Base-by-base conservation (phyloP, 2,329 filamentous ascomycete species). In the Xylaria sp. region DNA sequence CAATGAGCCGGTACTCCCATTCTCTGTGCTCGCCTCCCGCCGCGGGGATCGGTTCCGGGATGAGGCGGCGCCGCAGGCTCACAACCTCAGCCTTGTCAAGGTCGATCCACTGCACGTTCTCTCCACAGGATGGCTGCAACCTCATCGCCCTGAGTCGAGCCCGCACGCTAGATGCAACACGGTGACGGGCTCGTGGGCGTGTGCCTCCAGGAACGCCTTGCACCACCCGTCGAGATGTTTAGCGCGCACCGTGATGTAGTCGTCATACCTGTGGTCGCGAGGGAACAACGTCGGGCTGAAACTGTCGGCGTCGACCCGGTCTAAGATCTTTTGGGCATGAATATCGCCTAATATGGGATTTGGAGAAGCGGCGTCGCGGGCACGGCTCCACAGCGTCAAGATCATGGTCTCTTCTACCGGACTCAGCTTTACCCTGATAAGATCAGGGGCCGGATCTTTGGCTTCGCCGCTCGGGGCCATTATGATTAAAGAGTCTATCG, bases 101-200 rank as follows among this genome's bases (percentile, higher is more conserved):
- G 35, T 72, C 70, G 45, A 70, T 67, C 70, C 70, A 72, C n/a
- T 52, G 59, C 11, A 67, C 60, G 15, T 50, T 52, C 5, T 38
- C 46, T 25, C 64, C 61, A 33, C 47, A 51, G 15, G n/a, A 19
- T 17, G 28, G 31, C 25, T n/a, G 61, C 2, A 72, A 53, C 2
- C 70, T 57, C 43, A 67, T 54, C 15, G 54, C 65, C 28, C 70
- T 61, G 64, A 62, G 46, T 72, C 69, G 17, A 72, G 58, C 4
- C 70, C 70, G 58, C 70, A 72, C 3, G 61, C 69, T 2, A 72
- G 66, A 33, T 72, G 69, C 2, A 72, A 60, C 9, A 72, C 69
- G 9, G 69, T 60, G 21, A 69, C 60, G 19, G 69, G 65, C 25
- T 68, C 66, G 14, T 58, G 37, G 9, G 45, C 56, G 12, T 71